Conservation (phyloP, 768 basidiomycete species). For the Leccinum incarnatum region DNA sequence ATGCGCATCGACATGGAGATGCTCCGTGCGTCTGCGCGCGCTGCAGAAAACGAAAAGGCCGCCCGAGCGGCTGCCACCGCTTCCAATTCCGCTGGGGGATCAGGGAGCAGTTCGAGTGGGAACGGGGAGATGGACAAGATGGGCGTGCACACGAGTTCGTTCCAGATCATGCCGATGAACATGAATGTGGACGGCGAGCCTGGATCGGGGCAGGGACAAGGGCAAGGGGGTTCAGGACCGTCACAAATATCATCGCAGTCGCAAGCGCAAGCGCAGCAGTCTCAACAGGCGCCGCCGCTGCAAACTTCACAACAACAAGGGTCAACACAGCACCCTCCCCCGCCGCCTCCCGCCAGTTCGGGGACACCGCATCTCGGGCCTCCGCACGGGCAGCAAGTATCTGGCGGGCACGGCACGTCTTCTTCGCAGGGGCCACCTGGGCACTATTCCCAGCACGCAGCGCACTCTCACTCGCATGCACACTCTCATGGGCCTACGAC, state of each 20-base stretch:
- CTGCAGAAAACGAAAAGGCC: slow-evolving; percentile 42
- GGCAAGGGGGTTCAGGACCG: background rate
- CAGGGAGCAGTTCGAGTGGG: slow-evolving; percentile 6
- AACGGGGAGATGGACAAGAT: slow-evolving; percentile 28
- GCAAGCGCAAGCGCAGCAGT: background rate
- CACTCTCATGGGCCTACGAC: background rate
- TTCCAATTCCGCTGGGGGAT: slow-evolving; percentile 21
- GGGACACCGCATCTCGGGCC: slow-evolving; percentile 16
- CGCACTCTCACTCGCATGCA: background rate
- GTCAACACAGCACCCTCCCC: slow-evolving; percentile 10
- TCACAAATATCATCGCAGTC: slow-evolving; percentile 1
- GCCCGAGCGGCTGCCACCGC: slow-evolving; percentile 29
- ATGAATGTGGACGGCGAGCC: slow-evolving; percentile 23
- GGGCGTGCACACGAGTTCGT: slow-evolving; percentile 55
- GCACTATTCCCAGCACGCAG: background rate
- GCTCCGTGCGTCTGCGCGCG: slow-evolving; percentile 68
- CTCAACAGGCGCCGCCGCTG: slow-evolving; percentile 1
- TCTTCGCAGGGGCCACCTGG: background rate
- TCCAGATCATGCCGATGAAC: slow-evolving; percentile 42
- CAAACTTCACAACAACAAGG: slow-evolving; percentile 11
- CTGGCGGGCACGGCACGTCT: background rate
- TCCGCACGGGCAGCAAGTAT: slow-evolving; percentile 2
- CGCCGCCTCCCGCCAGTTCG: slow-evolving; percentile 3
- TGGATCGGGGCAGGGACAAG: slow-evolving; percentile 8
- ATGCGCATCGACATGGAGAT: slow-evolving; percentile 72